Evolutionary conservation across 2,329 filamentous ascomycete species (phyloP), one percentile per base, ranked within the genome.

Genomic region (Rachicladosporium sp.): DNA sequence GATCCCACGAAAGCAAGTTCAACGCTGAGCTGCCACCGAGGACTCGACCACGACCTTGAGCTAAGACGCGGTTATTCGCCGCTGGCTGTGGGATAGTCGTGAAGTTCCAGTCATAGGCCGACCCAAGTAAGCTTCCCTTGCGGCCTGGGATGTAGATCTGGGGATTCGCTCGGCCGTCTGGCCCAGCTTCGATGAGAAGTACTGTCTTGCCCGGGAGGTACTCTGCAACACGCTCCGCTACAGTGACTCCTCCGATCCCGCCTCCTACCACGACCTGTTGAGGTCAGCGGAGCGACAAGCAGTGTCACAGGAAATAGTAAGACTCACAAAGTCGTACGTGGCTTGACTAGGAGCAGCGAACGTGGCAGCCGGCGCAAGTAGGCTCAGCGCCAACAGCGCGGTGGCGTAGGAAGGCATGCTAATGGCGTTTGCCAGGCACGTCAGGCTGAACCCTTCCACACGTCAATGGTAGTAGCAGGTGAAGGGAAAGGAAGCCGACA

Each of bases 1-100:
- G 55, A 38, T 59, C 56, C 53, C 44, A 48, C 12, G 52, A 50
- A n/a, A 55, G 50, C 29, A 67, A 63, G 44, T 71, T 70, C 19
- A 71, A 43, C 0, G 65, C 59, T 7, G 57, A 66, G 10, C 63
- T 65, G 7, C 70, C 70, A 4, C 70, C 70, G 0, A 73, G 57
- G 0, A 69, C 64, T 37, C 67, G 67, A 27, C 67, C 70, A 4
- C 68, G 60, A 13, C 63, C 63, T 33, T 69, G 64, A 3, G 51
- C 42, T 9, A 70, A 61, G 3, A 56, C 47, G 1, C 66, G 60
- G 9, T 58, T 57, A 10, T 61, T 59, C 4, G 68, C 59, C n/a
- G 50, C 47, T 1, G 53, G 37, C 37, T 70, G 67, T 1, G 63
- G 53, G 10, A 41, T 41, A 0, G 67, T 65, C 1, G 66, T 67